Evolutionary conservation across 345 rosid genomes (phyloP).

Genomic region (Syzygium grande): DNA sequence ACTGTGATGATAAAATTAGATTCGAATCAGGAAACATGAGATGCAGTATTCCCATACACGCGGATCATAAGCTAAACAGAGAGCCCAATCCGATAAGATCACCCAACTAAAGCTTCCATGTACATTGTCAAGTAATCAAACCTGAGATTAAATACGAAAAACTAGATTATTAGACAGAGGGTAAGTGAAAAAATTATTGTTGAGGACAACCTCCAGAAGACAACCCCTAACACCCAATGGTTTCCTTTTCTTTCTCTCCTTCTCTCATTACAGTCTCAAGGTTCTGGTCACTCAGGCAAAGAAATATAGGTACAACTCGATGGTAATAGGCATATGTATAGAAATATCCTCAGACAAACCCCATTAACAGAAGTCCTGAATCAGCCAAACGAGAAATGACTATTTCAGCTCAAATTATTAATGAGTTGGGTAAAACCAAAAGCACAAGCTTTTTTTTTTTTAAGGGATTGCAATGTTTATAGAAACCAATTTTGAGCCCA

Average conservation of each 20-base stretch:
- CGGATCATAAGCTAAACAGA: neutral
- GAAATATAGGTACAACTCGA: neutral
- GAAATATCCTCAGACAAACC: neutral
- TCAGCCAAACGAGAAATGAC: neutral
- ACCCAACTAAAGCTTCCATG: neutral
- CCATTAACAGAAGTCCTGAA: neutral
- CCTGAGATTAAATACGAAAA: too few relatives aligned
- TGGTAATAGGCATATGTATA: neutral
- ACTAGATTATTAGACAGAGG: too few relatives aligned
- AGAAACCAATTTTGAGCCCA: neutral
- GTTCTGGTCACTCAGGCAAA: neutral
- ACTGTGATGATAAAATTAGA: constrained; percentile 17
- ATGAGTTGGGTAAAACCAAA: neutral
- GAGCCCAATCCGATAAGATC: neutral
- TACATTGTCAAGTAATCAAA: neutral
- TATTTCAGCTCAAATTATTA: neutral
- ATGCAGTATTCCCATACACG: neutral
- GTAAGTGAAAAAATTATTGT: too few relatives aligned
- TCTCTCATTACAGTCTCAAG: neutral
- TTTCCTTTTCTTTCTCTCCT: neutral
- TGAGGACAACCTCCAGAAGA: neutral
- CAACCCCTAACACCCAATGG: neutral
- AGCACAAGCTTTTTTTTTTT: neutral
- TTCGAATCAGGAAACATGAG: neutral
- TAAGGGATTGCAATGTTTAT: neutral